phyloP scores from a whole-genome alignment of 257 asterid species.

The Linaria vulgaris region DNA sequence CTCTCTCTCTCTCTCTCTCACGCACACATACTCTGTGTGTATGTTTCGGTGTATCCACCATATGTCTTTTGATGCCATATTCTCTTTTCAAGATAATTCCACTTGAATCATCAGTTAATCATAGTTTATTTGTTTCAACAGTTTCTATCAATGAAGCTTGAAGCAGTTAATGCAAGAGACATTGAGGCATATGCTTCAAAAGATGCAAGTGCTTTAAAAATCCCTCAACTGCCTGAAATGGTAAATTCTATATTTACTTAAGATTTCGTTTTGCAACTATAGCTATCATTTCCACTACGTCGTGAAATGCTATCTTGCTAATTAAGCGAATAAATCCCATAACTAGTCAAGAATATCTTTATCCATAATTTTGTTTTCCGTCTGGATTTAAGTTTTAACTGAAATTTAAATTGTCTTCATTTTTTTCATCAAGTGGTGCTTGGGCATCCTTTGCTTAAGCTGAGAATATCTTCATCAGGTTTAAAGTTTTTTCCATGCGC shows the following conservation, averaged over 20 bases:
- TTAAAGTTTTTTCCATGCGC: background rate
- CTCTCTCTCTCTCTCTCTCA: no score
- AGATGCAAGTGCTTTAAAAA: conserved; percentile 56
- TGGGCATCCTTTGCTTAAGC: conserved; percentile 8
- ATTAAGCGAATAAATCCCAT: background rate
- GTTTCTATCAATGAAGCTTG: conserved; percentile 96
- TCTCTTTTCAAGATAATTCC: conserved; percentile 3
- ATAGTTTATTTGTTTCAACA: conserved; percentile 34
- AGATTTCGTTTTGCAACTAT: conserved; percentile 9
- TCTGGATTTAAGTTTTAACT: conserved; percentile 6
- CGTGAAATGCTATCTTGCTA: background rate
- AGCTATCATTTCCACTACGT: background rate
- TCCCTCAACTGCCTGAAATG: conserved; percentile 10
- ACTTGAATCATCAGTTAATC: conserved; percentile 26
- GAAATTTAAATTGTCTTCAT: conserved; percentile 1
- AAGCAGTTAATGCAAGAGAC: conserved; percentile 77
- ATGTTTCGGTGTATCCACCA: background rate
- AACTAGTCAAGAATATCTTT: conserved; percentile 4
- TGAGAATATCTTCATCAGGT: background rate
- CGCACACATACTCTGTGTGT: background rate
- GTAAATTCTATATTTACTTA: conserved; percentile 4
- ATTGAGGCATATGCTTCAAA: conserved; percentile 76
- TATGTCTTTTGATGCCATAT: background rate
- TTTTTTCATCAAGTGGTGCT: background rate
- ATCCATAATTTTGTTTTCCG: background rate